These are phyloP conservation scores for Aspergillus ellipticus DNA, from an alignment of 495 filamentous ascomycete species.

Conservation along the genomic window DNA sequence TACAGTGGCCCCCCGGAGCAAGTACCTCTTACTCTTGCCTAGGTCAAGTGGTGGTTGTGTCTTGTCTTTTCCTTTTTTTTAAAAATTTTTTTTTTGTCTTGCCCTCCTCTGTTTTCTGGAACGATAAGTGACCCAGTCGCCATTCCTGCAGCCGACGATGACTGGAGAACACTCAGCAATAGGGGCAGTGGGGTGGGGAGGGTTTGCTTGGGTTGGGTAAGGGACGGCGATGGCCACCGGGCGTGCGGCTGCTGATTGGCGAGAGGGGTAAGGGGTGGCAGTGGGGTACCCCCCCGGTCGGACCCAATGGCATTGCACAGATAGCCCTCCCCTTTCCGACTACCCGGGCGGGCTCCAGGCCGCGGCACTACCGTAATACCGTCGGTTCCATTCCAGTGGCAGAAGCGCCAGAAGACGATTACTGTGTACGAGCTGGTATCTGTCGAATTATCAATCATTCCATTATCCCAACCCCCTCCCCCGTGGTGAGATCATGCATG, in stretches of 20 bases:
- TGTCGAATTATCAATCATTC: too few relatives aligned
- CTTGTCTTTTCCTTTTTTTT: neutral
- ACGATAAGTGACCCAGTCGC: neutral
- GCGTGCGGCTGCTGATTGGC: neutral
- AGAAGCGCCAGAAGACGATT: neutral
- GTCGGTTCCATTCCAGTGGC: neutral
- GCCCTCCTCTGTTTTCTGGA: constrained; percentile 11
- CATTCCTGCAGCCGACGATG: neutral
- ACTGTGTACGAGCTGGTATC: too few relatives aligned
- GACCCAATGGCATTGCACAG: neutral
- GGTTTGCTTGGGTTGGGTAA: neutral
- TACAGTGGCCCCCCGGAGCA: too few relatives aligned
- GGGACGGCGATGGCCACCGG: neutral
- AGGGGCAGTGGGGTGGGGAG: neutral
- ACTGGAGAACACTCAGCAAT: neutral
- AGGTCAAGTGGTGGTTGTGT: neutral
- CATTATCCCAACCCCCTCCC: constrained; percentile 1
- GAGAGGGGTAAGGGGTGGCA: neutral
- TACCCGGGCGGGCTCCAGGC: too few relatives aligned
- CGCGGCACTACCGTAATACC: too few relatives aligned
- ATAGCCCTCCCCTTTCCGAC: constrained; percentile 16
- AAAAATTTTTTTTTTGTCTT: neutral
- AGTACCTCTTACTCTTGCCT: too few relatives aligned
- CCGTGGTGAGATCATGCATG: neutral
- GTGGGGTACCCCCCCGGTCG: neutral